Base-by-base conservation (phyloP, 495 filamentous ascomycete species). In the Aspergillus cavernicola region DNA sequence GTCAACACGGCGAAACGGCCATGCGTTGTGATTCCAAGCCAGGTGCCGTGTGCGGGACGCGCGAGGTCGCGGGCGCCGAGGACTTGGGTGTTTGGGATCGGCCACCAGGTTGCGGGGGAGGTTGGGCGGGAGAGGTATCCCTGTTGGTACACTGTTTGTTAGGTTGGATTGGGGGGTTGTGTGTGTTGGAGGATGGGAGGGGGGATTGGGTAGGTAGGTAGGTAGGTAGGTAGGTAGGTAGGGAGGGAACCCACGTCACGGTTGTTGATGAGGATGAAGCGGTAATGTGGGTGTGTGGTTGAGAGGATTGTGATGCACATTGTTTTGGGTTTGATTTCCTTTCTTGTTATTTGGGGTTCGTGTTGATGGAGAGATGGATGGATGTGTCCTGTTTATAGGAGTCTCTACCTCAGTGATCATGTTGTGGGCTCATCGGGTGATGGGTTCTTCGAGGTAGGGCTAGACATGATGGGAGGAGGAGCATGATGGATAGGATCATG, bases 291-390 rank as follows among this genome's bases (percentile, higher is more conserved):
- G 64, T 95, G 90, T 38, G 85, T 78, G 6, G 88, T 92, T 15
- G 89, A 87, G 13, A 90, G 59, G 15, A 95, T 74, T 33, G 84
- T 83, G 66, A 95, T 93, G 66, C 90, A 95, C 90, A 95, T 95
- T 50, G 10, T 22, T 26, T 6, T 29, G 12, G 19, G n/a, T n/a
- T n/a, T n/a, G n/a, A n/a, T n/a, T n/a, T n/a, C n/a, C n/a, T n/a
- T n/a, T n/a, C n/a, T n/a, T n/a, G n/a, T n/a, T 23, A 42, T 24
- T 9, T 42, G 18, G 18, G 19, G 18, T 26, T n/a, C n/a, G n/a
- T n/a, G n/a, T n/a, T n/a, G n/a, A n/a, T n/a, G n/a, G n/a, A n/a
- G n/a, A n/a, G n/a, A 29, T 29, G 5, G 26, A 29, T 4, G 4
- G n/a, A 38, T n/a, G 11, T 6, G 16, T 3, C 13, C 4, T 16